A percentile compares a stretch with the other conserved stretches of the same genome.
These are phyloP conservation scores for Ascochyta lentis DNA, from an alignment of 2,329 filamentous ascomycete genomes.

Conservation along the genomic window DNA sequence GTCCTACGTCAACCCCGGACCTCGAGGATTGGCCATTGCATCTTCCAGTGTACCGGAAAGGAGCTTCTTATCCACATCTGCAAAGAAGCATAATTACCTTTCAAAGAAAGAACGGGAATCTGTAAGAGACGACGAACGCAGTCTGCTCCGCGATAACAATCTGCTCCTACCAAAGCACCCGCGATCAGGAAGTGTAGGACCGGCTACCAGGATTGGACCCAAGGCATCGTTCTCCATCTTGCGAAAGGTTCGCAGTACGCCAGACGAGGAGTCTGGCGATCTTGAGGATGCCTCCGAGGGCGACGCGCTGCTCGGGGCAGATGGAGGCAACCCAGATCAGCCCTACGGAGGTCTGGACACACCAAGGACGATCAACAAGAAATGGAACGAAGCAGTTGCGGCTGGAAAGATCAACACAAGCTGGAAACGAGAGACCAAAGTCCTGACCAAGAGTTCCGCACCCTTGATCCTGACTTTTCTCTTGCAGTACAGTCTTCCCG, in stretches of 20 bases:
- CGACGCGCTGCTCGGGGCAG: conserved; percentile 55
- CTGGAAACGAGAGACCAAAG: conserved; percentile 88
- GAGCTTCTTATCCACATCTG: conserved; percentile 24
- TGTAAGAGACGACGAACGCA: conserved; percentile 63
- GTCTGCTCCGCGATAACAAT: conserved; percentile 65
- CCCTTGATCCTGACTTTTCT: conserved; percentile 57
- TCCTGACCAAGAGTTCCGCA: conserved; percentile 64
- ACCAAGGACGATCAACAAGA: conserved; percentile 53
- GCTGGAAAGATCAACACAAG: conserved; percentile 85
- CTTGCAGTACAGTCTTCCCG: conserved; percentile 57
- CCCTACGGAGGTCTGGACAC: conserved; percentile 58
- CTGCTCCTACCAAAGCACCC: conserved; percentile 62
- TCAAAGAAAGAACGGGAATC: conserved; percentile 61
- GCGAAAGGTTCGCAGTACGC: conserved; percentile 36
- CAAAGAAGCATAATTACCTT: conserved; percentile 51
- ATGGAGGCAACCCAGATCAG: conserved; percentile 43
- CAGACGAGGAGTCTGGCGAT: conserved; percentile 41
- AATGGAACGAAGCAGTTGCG: conserved; percentile 73
- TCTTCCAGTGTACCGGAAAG: conserved; percentile 59
- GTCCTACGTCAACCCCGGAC: conserved; percentile 75
- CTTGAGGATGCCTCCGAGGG: conserved; percentile 49
- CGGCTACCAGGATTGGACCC: conserved; percentile 32
- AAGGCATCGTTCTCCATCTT: conserved; percentile 41
- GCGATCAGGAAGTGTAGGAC: conserved; percentile 42
- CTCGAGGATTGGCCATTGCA: conserved; percentile 73